Conservation (phyloP, 169 alveolate genomes). For the Plasmodium gaboni region DNA sequence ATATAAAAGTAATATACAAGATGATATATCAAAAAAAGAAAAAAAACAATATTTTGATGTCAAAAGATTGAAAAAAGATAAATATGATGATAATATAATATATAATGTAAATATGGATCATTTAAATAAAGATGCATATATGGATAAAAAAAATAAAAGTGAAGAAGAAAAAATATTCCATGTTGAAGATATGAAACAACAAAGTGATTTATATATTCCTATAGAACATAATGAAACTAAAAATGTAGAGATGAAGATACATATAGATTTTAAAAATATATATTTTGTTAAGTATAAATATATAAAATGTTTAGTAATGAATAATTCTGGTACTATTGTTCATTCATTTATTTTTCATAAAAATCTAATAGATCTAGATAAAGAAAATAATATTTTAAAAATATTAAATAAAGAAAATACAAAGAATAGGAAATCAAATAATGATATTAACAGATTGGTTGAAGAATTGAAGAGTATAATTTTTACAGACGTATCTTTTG, state of each 20-base stretch:
- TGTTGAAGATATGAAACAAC: background rate
- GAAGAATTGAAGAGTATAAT: constrained; percentile 26
- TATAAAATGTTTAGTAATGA: constrained; percentile 66
- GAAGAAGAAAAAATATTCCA: background rate
- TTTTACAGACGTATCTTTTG: constrained; percentile 19
- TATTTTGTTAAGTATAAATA: constrained; percentile 47
- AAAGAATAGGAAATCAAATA: background rate
- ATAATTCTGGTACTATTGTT: constrained; percentile 40
- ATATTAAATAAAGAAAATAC: constrained; percentile 29
- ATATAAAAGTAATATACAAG: no score
- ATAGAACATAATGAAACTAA: background rate
- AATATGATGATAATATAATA: background rate
- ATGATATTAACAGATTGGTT: constrained; percentile 17
- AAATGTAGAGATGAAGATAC: constrained; percentile 42
- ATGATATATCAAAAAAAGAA: no score
- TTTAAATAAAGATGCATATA: background rate
- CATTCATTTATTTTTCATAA: constrained; percentile 39
- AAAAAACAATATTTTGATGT: background rate
- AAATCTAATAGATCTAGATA: constrained; percentile 22
- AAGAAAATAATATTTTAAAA: constrained; percentile 38
- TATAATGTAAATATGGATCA: background rate
- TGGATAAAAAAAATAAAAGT: background rate
- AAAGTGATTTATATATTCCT: constrained; percentile 6
- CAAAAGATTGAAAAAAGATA: background rate
- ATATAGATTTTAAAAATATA: constrained; percentile 44